phyloP scores from a whole-genome alignment of 2,329 filamentous ascomycete species.

The Ceratocystis ficicola region DNA sequence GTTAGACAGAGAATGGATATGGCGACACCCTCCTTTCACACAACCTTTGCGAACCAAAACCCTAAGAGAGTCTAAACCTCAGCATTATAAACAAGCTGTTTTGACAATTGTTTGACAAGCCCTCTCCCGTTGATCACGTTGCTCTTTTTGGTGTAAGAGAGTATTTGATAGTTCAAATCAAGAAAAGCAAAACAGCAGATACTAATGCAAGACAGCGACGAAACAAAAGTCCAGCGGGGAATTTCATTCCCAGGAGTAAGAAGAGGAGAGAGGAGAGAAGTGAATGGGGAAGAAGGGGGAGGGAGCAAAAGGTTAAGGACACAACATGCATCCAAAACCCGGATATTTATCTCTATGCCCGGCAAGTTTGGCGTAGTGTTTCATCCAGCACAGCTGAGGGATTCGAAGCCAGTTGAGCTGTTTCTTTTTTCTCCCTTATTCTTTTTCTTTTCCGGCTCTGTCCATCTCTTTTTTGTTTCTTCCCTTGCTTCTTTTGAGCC shows the following conservation, averaged over 20 bases:
- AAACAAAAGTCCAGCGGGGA: neutral
- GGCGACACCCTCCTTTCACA: neutral
- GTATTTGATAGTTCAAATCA: neutral
- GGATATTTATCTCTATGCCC: neutral
- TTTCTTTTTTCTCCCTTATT: neutral
- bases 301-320: neutral
- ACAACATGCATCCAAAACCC: neutral
- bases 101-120: conserved; percentile 11
- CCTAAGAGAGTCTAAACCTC: neutral
- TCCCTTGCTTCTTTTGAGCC: neutral
- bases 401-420: neutral
- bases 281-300: neutral
- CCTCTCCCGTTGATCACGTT: neutral
- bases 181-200: neutral
- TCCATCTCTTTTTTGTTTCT: neutral
- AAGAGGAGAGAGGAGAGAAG: neutral
- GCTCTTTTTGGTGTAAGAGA: neutral
- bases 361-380: neutral
- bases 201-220: neutral
- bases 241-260: neutral
- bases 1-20: neutral
- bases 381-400: neutral
- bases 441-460: neutral
- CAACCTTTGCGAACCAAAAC: neutral
- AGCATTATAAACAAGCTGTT: neutral